Evolutionary conservation across 2,329 filamentous ascomycete species (phyloP), one percentile per base, ranked within the genome.

Genomic region (Aphanoascus verrucosus): DNA sequence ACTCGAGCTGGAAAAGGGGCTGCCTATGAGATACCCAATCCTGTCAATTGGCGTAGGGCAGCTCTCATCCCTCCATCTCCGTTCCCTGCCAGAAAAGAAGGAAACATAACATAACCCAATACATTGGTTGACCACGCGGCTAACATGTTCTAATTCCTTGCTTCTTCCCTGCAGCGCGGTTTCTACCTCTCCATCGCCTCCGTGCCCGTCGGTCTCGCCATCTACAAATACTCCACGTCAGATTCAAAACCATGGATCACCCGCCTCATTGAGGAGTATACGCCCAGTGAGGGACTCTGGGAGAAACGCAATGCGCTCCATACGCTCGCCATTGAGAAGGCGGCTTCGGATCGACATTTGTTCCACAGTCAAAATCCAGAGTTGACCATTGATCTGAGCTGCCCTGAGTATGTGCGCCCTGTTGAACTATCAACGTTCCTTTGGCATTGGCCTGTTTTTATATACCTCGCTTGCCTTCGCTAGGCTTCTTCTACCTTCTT

Each of bases 251-350:
- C 72, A 41, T 69, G 63, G 61, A 64, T 74, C 49, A 68, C 71
- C 55, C 58, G 62, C 59, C 59, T 80, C 62, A 80, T 85, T 63
- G 68, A 76, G 59, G 74, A 74, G 59, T 83, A 78, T 66, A 73
- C 74, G 35, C 68, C 75, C 19, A 74, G 74, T 55, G 72, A 79
- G 61, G 74, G 78, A 55, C 64, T 70, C 41, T 80, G 74, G 67
- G 75, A 75, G 52, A 69, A 74, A 60, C 73, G 76, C 60, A 85
- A 84, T 63, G 75, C 77, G 52, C 63, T 83, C 49, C 82, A 83
- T 67, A 79, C 78, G 9, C 71, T 73, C 55, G 76, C 78, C 59
- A 69, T 84, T 58, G 80, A 85, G 71, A 77, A 80, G 68, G 82
- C 81, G 20, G 82, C 78, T 35, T 69, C 73, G 49, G 82, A 86